Conservation (phyloP, 1,284 basidiomycete species). For the Microbotryomycetes sp. region DNA sequence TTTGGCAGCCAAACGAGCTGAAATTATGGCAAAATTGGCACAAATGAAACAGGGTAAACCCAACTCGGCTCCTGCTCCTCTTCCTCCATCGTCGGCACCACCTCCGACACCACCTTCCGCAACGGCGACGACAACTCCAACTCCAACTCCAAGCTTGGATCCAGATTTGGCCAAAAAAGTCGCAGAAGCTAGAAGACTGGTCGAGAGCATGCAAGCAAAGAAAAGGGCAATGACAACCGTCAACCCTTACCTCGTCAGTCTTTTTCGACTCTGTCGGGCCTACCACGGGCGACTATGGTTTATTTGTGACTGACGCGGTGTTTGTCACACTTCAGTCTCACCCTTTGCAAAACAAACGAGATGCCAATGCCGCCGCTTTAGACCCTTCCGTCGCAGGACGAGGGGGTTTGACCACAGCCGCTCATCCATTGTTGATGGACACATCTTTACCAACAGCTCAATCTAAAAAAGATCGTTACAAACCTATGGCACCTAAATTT, state of each 20-base stretch:
- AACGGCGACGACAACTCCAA: conserved; percentile 4
- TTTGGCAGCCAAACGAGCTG: conserved; percentile 33
- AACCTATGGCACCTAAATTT: conserved; percentile 95
- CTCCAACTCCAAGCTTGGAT: conserved; percentile 16
- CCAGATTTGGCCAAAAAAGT: conserved; percentile 31
- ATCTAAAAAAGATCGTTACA: conserved; percentile 81
- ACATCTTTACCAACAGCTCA: conserved; percentile 50
- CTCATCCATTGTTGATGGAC: conserved; percentile 77
- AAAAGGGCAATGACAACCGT: conserved; percentile 20
- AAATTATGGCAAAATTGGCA: conserved; percentile 33
- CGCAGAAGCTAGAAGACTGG: conserved; percentile 37
- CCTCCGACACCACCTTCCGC: background rate
- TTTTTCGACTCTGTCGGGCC: background rate
- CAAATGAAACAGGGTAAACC: conserved; percentile 25
- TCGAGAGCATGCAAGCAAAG: conserved; percentile 35
- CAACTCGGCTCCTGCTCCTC: conserved; percentile 2
- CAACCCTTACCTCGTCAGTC: conserved; percentile 71
- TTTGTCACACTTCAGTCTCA: background rate
- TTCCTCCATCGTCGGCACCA: background rate
- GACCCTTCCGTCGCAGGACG: conserved; percentile 57
- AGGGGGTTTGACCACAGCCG: conserved; percentile 77
- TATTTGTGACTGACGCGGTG: background rate
- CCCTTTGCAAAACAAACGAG: conserved; percentile 15
- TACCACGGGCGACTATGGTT: background rate
- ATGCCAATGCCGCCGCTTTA: conserved; percentile 29